Evolutionary conservation across 1,284 basidiomycete species (phyloP).

Genomic region (Blastosporella zonata): DNA sequence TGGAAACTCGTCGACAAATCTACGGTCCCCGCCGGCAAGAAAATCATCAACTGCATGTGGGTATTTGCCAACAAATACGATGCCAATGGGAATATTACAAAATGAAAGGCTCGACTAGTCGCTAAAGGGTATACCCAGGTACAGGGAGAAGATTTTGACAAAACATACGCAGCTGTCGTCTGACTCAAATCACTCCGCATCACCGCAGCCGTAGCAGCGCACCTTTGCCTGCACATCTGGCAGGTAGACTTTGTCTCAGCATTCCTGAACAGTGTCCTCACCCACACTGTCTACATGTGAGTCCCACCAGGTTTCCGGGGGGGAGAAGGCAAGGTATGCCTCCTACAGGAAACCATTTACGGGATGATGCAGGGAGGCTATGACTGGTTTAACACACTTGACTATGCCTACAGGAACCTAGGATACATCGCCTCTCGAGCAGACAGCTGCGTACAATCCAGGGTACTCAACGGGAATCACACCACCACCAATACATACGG

Average conservation of each 20-base stretch:
- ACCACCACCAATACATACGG: slow-evolving; percentile 24
- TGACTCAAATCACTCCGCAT: slow-evolving; percentile 26
- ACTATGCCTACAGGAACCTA: slow-evolving; percentile 9
- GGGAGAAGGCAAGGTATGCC: slow-evolving; percentile 16
- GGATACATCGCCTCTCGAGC: slow-evolving; percentile 19
- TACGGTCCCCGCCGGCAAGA: not conserved
- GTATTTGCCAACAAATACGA: slow-evolving; percentile 16
- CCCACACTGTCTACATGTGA: slow-evolving; percentile 25
- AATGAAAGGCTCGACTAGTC: slow-evolving; percentile 7
- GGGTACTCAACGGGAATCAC: slow-evolving; percentile 5
- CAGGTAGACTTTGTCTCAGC: slow-evolving; percentile 28
- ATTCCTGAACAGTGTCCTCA: slow-evolving; percentile 20
- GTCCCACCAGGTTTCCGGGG: slow-evolving; percentile 20
- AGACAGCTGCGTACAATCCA: slow-evolving; percentile 17
- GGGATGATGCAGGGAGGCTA: slow-evolving; percentile 27
- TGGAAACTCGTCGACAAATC: not conserved
- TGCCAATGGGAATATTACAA: slow-evolving; percentile 6
- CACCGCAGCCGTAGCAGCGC: slow-evolving; percentile 26
- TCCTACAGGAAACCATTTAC: slow-evolving; percentile 24
- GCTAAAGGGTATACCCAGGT: slow-evolving; percentile 14
- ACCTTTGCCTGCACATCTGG: slow-evolving; percentile 19
- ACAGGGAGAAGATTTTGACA: slow-evolving; percentile 9
- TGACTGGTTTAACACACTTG: slow-evolving; percentile 24
- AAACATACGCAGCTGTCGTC: slow-evolving; percentile 34
- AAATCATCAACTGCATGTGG: slow-evolving; percentile 11